These are phyloP conservation scores for Phytophthora aleatoria DNA, from an alignment of 352 stramenopile species.

Conservation along the genomic window DNA sequence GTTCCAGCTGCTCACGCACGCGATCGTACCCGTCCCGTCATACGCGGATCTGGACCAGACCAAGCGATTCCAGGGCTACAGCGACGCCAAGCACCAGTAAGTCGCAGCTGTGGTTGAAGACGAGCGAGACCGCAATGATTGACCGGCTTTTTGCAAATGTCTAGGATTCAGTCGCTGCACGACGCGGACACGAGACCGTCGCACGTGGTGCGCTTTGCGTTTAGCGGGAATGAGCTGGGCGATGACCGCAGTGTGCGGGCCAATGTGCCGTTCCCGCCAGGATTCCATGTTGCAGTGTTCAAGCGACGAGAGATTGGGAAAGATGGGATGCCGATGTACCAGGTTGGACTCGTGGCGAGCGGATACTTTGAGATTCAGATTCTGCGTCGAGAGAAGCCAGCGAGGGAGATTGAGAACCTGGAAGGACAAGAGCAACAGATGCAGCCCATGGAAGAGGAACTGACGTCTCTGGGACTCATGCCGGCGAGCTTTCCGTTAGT, in stretches of 20 bases:
- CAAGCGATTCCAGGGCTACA: conserved; percentile 34
- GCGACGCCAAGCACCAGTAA: conserved; percentile 51
- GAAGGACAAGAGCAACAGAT: conserved; percentile 6
- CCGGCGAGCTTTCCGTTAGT: conserved; percentile 56
- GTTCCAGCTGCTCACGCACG: conserved; percentile 73
- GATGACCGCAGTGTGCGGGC: conserved; percentile 74
- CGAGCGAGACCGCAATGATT: neutral
- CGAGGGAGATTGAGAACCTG: neutral
- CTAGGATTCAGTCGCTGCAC: conserved; percentile 38
- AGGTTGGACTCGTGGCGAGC: conserved; percentile 57
- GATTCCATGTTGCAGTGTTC: conserved; percentile 62
- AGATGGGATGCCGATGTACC: conserved; percentile 31
- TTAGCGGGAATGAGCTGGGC: conserved; percentile 50
- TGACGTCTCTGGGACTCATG: conserved; percentile 67
- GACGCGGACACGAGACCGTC: conserved; percentile 31
- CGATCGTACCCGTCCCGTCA: conserved; percentile 61
- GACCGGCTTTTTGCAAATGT: conserved; percentile 4
- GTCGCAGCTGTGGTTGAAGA: neutral
- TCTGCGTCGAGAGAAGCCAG: conserved; percentile 21
- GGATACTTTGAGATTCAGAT: conserved; percentile 88
- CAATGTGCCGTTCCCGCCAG: conserved; percentile 73
- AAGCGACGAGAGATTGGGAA: conserved; percentile 20
- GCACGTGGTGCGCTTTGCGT: conserved; percentile 53
- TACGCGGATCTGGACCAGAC: conserved; percentile 70
- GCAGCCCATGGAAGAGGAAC: conserved; percentile 26